Base-by-base conservation (phyloP, 257 asterid genomes). In the Scutellaria galericulata region DNA sequence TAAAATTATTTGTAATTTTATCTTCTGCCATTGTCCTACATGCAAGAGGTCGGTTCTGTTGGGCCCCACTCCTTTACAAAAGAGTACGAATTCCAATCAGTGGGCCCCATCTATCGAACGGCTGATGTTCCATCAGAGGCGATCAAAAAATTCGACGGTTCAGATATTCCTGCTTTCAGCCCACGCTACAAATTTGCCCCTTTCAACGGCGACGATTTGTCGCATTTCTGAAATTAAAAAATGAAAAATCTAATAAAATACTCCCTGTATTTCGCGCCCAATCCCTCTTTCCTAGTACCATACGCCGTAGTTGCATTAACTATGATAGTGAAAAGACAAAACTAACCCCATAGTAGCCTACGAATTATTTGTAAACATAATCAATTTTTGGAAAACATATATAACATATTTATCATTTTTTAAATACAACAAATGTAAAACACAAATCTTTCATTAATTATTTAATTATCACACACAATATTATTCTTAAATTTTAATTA, bases 131-230 rank as follows among this genome's bases (percentile, higher is more conserved):
- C 61, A 39, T 73, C 70, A 0, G 9, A 15, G 58, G 14, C 27
- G 65, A 44, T 50, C 73, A 57, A 4, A 8, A 27, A 24, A 12
- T 58, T 64, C 1, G 0, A 83, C 79, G 83, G 84, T 20, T 11
- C n/a, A 53, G 77, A 75, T 72, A 57, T 50, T 54, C 75, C 83
- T 77, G 87, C 87, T 80, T 80, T 76, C 70, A 77, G 73, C 64
- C 72, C 81, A 83, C 85, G 87, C 87, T 70, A 77, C 77, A 47
- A 44, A 50, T 68, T 77, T 51, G 5, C 66, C 67, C 68, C 75
- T 8, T 58, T 74, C 81, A 74, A 83, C 87, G 83, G 85, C 85
- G 76, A n/a, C 83, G 83, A 80, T 80, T 80, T 75, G 75, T 46
- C 77, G 64, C 84, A 57, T 74, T 59, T 67, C 31, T 14, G 12